phyloP scores from a whole-genome alignment of 257 asterid species.

The Solanum etuberosum region DNA sequence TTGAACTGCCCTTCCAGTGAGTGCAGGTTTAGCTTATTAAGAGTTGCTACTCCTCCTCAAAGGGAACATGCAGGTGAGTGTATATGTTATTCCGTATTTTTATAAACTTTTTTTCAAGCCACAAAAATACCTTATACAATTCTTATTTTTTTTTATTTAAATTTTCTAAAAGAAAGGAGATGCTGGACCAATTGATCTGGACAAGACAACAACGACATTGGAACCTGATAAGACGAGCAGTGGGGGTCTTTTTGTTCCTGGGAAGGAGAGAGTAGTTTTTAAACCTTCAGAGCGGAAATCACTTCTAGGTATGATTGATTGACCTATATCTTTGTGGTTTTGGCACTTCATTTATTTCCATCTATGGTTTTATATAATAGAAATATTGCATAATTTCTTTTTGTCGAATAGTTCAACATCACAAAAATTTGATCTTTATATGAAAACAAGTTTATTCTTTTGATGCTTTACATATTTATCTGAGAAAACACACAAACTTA shows the following conservation, averaged over 20 bases:
- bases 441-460: background rate
- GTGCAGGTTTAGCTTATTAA: background rate
- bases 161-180: constrained; percentile 13
- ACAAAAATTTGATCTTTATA: background rate
- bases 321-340: background rate
- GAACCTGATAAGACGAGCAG: constrained; percentile 44
- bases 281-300: constrained; percentile 62
- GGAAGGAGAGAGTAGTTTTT: constrained; percentile 57
- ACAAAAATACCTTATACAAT: background rate
- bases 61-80: constrained; percentile 9
- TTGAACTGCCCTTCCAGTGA: background rate
- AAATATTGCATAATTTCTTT: background rate
- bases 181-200: constrained; percentile 24
- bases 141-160: background rate
- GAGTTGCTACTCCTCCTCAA: background rate
- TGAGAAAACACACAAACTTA: background rate
- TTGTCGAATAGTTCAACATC: background rate
- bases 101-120: background rate
- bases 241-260: constrained; percentile 62
- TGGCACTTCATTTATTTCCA: background rate
- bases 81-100: background rate
- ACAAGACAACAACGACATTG: constrained; percentile 38
- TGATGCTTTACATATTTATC: background rate
- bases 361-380: background rate
- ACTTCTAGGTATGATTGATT: constrained; percentile 39